These are phyloP conservation scores for Aspergillus brunneoviolaceus DNA, from an alignment of 2,329 filamentous ascomycete genomes.

Conservation along the genomic window DNA sequence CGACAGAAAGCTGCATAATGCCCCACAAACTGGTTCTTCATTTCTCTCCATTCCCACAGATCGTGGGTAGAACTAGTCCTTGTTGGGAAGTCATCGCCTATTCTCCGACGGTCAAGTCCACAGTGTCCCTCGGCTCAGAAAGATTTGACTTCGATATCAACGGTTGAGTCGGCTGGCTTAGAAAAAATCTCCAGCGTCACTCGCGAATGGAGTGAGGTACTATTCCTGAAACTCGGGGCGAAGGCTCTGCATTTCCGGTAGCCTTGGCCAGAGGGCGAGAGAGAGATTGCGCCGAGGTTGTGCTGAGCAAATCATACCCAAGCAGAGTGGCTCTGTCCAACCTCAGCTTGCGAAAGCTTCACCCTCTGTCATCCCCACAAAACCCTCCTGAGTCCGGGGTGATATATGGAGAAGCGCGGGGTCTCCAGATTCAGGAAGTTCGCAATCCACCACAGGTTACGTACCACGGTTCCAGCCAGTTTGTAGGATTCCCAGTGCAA, in stretches of 20 bases:
- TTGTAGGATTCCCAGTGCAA: too few species aligned
- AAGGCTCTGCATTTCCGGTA: too few species aligned
- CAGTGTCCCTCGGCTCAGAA: background rate
- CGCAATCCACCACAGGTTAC: too few species aligned
- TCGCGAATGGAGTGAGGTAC: background rate
- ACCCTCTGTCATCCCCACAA: background rate
- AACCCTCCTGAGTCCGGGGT: background rate
- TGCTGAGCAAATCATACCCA: too few species aligned
- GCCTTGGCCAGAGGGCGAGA: too few species aligned
- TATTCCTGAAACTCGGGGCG: too few species aligned
- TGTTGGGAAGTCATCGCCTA: background rate
- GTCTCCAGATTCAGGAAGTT: background rate
- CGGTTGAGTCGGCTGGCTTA: too few species aligned
- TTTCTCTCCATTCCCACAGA: background rate
- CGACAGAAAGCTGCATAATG: background rate
- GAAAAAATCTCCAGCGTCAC: too few species aligned
- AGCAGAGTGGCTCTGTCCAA: background rate
- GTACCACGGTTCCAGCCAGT: too few species aligned
- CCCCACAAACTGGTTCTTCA: background rate
- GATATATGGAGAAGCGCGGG: background rate
- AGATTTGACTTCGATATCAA: background rate
- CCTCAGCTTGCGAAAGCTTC: background rate
- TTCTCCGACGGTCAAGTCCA: background rate
- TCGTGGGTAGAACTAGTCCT: background rate
- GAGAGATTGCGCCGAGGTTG: too few species aligned